phyloP scores from a whole-genome alignment of 2,329 filamentous ascomycete genomes.

The Stemphylium beticola region DNA sequence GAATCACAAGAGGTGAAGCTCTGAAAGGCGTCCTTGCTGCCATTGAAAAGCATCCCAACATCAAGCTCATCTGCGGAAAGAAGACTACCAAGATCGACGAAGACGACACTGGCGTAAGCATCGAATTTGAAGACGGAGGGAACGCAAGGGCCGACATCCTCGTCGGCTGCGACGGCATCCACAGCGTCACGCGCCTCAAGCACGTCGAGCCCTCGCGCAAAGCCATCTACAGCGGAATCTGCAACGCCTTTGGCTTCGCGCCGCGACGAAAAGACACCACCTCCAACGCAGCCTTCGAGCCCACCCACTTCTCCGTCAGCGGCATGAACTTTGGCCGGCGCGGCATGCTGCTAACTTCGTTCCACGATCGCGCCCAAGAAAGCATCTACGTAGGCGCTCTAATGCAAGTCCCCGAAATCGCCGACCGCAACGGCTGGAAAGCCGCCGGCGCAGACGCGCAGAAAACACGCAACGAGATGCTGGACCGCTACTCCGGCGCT shows the following conservation, averaged over 20 bases:
- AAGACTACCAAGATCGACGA: constrained; percentile 52
- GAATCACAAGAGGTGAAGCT: constrained; percentile 54
- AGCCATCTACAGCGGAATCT: constrained; percentile 53
- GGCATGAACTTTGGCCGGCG: constrained; percentile 55
- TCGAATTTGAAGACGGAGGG: constrained; percentile 57
- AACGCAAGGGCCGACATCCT: constrained; percentile 56
- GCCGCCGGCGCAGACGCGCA: constrained; percentile 52
- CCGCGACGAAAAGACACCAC: constrained; percentile 34
- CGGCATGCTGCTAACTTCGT: constrained; percentile 54
- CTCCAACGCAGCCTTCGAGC: constrained; percentile 32
- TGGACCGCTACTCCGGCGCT: constrained; percentile 50
- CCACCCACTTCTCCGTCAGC: constrained; percentile 48
- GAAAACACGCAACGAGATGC: constrained; percentile 50
- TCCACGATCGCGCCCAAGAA: constrained; percentile 45
- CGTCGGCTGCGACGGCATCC: constrained; percentile 63
- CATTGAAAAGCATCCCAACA: constrained; percentile 50
- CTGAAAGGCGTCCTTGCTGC: constrained; percentile 52
- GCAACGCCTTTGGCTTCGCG: constrained; percentile 55
- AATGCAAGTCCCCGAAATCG: constrained; percentile 53
- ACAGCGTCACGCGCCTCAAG: constrained; percentile 51
- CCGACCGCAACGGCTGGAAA: constrained; percentile 55
- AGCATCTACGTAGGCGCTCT: constrained; percentile 54
- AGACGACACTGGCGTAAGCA: constrained; percentile 47
- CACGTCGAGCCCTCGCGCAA: constrained; percentile 54
- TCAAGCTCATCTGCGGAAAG: constrained; percentile 52